Conservation (phyloP, 2,329 filamentous ascomycete genomes). For the Endoconidiophora polonica region DNA sequence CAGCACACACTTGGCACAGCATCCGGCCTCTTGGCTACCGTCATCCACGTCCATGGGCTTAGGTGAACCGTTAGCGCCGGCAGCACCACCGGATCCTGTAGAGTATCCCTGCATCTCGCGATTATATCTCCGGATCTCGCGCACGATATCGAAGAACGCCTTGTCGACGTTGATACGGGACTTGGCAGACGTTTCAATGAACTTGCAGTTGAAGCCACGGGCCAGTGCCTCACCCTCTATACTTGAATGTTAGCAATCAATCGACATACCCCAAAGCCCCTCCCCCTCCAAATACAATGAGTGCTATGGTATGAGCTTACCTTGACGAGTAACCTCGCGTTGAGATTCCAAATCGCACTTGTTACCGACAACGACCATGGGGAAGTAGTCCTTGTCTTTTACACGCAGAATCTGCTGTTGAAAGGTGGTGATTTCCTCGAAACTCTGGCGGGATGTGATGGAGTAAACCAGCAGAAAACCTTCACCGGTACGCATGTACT, state of each 20-base stretch:
- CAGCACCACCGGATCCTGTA: slow-evolving; percentile 47
- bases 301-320: slow-evolving; percentile 33
- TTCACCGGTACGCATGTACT: slow-evolving; percentile 98
- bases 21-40: slow-evolving; percentile 51
- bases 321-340: slow-evolving; percentile 79
- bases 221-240: slow-evolving; percentile 82
- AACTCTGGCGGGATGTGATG: slow-evolving; percentile 92
- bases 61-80: slow-evolving; percentile 42
- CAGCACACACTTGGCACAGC: slow-evolving; percentile 72
- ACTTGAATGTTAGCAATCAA: neutral
- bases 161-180: slow-evolving; percentile 96
- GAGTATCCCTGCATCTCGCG: slow-evolving; percentile 89
- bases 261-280: too few relatives aligned
- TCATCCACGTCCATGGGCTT: slow-evolving; percentile 69
- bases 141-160: slow-evolving; percentile 95
- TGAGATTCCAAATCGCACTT: slow-evolving; percentile 96
- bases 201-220: slow-evolving; percentile 82
- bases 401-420: slow-evolving; percentile 97
- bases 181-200: slow-evolving; percentile 98
- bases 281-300: neutral
- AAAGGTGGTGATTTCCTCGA: slow-evolving; percentile 96
- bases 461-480: slow-evolving; percentile 96
- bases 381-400: slow-evolving; percentile 99
- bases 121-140: slow-evolving; percentile 96
- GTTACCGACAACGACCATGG: slow-evolving; percentile 97